Base-by-base conservation (phyloP, 208 protist species). In the Leishmania tarentolae region DNA sequence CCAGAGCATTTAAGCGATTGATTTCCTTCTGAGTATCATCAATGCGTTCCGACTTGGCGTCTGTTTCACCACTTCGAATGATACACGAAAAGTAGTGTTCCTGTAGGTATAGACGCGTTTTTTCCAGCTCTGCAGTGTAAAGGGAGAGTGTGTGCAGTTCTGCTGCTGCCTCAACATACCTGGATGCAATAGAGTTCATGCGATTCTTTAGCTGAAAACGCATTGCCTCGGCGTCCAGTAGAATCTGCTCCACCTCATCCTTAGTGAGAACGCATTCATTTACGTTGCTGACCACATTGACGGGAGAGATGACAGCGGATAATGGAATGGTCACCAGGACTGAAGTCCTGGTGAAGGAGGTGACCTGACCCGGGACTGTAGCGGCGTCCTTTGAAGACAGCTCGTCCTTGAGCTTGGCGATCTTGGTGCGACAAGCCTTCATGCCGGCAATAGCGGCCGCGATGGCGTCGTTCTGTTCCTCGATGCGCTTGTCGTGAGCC, bases 401-500 rank as follows among this genome's bases (percentile, higher is more conserved):
- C 76, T 92, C 91, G 28, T 91, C 88, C 79, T 91, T 92, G 65
- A 94, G 83, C 68, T 85, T 94, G 70, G 82, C 83, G 46, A 92
- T 89, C 84, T 94, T 94, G 59, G 86, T 76, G 56, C 91, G 91
- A 65, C 81, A 88, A 24, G 83, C 87, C 86, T 91, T 94, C 87
- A 92, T 91, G 7, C 87, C 87, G 31, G 87, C 83, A 75, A 94
- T 94, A 46, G 85, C 79, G 65, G 76, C 80, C 9, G 80, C 82
- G 76, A 94, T 94, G 35, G 86, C 81, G 76, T 90, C 84, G 76
- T 94, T 94, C 79, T 91, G 88, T 57, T 86, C 87, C 76, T 94
- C 87, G 59, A 94, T 87, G 21, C 88, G 84, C 80, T 86, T 88
- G 81, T 94, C 88, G 52, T 86, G 69, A 8, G 87, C 88, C 11